These are phyloP conservation scores for Fonsecaea pugnacius DNA, from an alignment of 2,329 filamentous ascomycete species.

Conservation along the genomic window DNA sequence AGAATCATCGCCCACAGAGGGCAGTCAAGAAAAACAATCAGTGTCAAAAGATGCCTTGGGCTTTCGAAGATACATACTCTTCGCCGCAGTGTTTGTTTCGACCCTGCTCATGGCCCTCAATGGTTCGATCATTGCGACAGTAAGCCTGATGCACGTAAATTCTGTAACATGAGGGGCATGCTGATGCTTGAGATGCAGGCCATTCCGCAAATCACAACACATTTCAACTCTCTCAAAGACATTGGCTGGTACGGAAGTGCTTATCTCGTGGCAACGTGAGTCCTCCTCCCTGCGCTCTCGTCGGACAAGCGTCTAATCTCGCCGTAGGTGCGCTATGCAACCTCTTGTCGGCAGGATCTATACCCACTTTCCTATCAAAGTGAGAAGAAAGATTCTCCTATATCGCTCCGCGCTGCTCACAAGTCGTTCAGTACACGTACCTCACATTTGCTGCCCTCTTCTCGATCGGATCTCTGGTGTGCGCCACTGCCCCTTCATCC, in stretches of 20 bases:
- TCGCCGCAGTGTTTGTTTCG: constrained; percentile 48
- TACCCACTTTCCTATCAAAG: constrained; percentile 49
- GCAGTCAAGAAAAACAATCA: background rate
- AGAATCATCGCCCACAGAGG: background rate
- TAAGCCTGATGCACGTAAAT: constrained; percentile 30
- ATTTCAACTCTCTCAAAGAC: constrained; percentile 44
- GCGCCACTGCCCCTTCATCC: constrained; percentile 40
- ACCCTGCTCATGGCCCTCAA: constrained; percentile 59
- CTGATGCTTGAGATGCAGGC: constrained; percentile 40
- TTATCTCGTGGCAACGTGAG: constrained; percentile 40
- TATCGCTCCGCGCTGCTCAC: background rate
- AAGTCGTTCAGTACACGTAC: constrained; percentile 35
- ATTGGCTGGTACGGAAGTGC: constrained; percentile 46
- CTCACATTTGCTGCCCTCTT: constrained; percentile 42
- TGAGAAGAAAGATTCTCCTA: background rate
- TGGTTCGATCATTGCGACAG: constrained; percentile 59
- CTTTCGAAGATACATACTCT: constrained; percentile 37
- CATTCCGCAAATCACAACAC: constrained; percentile 43
- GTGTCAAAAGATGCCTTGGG: background rate
- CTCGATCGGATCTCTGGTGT: constrained; percentile 41
- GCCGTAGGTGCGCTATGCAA: constrained; percentile 51
- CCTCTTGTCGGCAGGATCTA: constrained; percentile 53
- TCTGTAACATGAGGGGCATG: constrained; percentile 30
- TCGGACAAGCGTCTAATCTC: background rate
- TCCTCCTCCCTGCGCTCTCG: background rate